Evolutionary conservation across 305 asterid species (phyloP), one percentile per base, ranked within the genome.

Genomic region (Solanum hybrid): DNA sequence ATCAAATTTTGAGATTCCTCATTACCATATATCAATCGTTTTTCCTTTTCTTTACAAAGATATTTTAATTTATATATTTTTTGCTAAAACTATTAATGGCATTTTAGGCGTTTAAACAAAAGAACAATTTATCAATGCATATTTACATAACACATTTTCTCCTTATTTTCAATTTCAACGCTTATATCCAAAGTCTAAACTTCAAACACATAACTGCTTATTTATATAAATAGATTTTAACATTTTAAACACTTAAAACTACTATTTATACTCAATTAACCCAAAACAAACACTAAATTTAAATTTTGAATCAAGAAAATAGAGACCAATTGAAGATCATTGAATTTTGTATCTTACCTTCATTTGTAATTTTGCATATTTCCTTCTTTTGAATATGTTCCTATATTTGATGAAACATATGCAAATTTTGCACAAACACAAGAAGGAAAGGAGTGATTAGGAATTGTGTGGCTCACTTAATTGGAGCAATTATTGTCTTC

Each of bases 281-380:
- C 17, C 77, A 24, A 26, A 69, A 5, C 7, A 26, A 26, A 71
- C 20, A 10, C 6, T 71, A 71, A 26, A 26, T 71, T 71, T 71
- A 71, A 6, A 26, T 12, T 71, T 71, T 26, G 9, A 12, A 71
- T 26, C 27, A 22, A 64, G 5, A 20, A 20, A 60, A 1, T 8
- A 64, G 72, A 7, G 7, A 69, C 76, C 76, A 69, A 26, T 78
- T 0, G 17, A 11, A 35, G 85, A 79, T 42, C 6, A 42, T 32
- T 35, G 85, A 14, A 79, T 20, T 14, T 36, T 69, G 81, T 79
- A 66, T 81, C 91, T 91, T 87, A 91, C 94, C 69, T 88, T 91
- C 93, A 90, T 93, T 76, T 17, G 27, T 17, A 32, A 32, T 17
- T 76, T 34, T 88, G 32, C 14, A 27, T 26, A 60, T 22, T 79